These are phyloP conservation scores for Ophiocordyceps australis DNA, from an alignment of 2,329 filamentous ascomycete genomes.

Conservation along the genomic window DNA sequence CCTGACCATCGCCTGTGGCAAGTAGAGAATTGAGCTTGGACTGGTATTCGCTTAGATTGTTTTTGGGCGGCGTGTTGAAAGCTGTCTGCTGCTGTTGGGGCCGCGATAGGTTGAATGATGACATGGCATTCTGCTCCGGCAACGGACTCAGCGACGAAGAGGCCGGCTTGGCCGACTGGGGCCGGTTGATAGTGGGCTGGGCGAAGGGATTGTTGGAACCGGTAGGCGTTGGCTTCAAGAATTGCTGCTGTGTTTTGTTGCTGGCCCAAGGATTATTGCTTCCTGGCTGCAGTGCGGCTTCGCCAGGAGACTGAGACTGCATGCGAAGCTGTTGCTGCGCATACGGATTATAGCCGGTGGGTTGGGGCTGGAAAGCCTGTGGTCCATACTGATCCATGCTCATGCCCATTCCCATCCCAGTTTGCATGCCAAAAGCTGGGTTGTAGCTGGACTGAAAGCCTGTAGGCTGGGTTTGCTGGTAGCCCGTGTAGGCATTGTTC, in stretches of 20 bases:
- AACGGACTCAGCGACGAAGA: slow-evolving; percentile 59
- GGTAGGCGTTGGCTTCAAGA: slow-evolving; percentile 67
- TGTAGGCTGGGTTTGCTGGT: slow-evolving; percentile 25
- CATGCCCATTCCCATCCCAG: slow-evolving; percentile 46
- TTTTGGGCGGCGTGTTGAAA: slow-evolving; percentile 24
- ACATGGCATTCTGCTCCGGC: slow-evolving; percentile 68
- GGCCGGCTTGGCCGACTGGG: slow-evolving; percentile 30
- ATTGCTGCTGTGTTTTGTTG: slow-evolving; percentile 35
- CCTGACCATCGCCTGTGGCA: slow-evolving; percentile 75
- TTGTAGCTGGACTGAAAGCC: slow-evolving; percentile 41
- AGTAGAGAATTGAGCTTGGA: slow-evolving; percentile 75
- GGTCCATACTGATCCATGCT: slow-evolving; percentile 52
- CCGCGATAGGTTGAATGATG: slow-evolving; percentile 32
- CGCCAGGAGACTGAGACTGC: slow-evolving; percentile 22
- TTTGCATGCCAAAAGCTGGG: slow-evolving; percentile 50
- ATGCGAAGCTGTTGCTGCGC: slow-evolving; percentile 22
- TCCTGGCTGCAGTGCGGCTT: slow-evolving; percentile 51
- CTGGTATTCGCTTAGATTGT: slow-evolving; percentile 43
- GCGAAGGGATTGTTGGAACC: slow-evolving; percentile 98
- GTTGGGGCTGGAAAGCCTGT: slow-evolving; percentile 29
- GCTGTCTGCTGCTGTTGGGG: slow-evolving; percentile 21
- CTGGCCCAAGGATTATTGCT: slow-evolving; percentile 91
- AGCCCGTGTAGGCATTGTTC: slow-evolving; percentile 36
- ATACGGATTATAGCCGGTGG: slow-evolving; percentile 36
- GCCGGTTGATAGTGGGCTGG: slow-evolving; percentile 47